Base-by-base conservation (phyloP, 108 stramenopile genomes). In the Chaetoceros muelleri region DNA sequence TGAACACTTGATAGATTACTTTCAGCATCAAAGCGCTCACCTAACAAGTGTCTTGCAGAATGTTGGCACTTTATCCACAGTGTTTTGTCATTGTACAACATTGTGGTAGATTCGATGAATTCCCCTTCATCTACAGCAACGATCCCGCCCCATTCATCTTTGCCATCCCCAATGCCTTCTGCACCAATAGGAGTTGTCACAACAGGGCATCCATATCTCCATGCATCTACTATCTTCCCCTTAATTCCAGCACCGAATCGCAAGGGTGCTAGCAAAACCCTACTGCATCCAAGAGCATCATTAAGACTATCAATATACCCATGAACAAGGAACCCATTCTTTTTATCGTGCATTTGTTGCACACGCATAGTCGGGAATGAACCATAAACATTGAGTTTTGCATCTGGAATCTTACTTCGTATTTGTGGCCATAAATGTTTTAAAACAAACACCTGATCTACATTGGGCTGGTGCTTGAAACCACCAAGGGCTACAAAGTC, bases 161-260 rank as follows among this genome's bases (percentile, higher is more conserved):
- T 7, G 40, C 26, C 16, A 30, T 51, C 24, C 27, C 40, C 52
- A 67, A 84, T 81, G 19, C 90, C 85, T 57, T 91, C 90, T 18
- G 70, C 60, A 10, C 90, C 90, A 24, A 91, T 46, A 1, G 79
- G 70, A 1, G 85, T 87, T 19, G 85, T 85, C 2, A 85, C 81
- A 0, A 85, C 90, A 5, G 90, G 90, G 40, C 74, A 64, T 13
- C 84, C 83, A 59, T 57, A 64, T 5, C 49, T 67, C 90, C 90
- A 91, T 21, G 82, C 76, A 48, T 91, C 85, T 10, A 83, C 54
- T 23, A 91, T 84, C 61, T 91, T 91, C 0, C 90, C 90, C 68
- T 91, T 91, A 55, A 91, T 79, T 1, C 90, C 90, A 0, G 85
- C 85, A 16, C 90, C 90, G 63, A 75, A 91, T 13, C 90, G 66